Evolutionary conservation across 2,329 filamentous ascomycete species (phyloP), one percentile per base, ranked within the genome.

Genomic region (Claviceps monticola): DNA sequence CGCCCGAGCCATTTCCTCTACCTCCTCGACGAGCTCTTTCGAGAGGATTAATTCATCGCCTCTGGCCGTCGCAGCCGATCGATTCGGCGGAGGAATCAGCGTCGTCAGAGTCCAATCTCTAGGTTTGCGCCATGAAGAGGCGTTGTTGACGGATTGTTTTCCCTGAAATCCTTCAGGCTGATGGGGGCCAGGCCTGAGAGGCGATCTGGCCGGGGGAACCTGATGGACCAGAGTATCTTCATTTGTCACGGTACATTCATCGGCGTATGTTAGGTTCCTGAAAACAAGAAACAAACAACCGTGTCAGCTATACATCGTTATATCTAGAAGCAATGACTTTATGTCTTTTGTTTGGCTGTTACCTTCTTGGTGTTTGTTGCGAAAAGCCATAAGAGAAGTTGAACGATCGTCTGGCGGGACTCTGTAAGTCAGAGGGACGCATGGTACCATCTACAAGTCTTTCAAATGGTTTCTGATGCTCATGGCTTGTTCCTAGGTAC

Each of bases 1-100:
- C 4, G 57, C 53, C 2, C 46, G 36, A 3, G 55, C 54, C 49
- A 58, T 58, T 1, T 50, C 37, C 8, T 44, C 43, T 6, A 58
- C 51, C 13, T 53, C 47, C 26, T 38, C 23, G 21, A 44, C 41
- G 8, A 51, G 42, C 17, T 54, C 43, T 43, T 41, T 19, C 4
- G 26, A 44, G 43, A 41, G 48, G 34, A 26, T n/a, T 21, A 19
- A 3, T 42, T 50, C 48, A 29, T 37, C 36, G 19, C 26, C 17
- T 2, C 41, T 42, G 23, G 26, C 9, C 11, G 42, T 26, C n/a
- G 29, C 47, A 7, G 11, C 34, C 34, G n/a, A 29, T 23, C 14
- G 41, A 3, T 14, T 17, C 9, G 51, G 19, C 39, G 37, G 14
- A 46, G 5, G 8, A 13, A 11, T 47, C 5, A n/a, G 13, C 38